A percentile compares a stretch with the other conserved stretches of the same genome.
These are phyloP conservation scores for Serendipita sp. DNA, from an alignment of 768 basidiomycete species.

Conservation along the genomic window DNA sequence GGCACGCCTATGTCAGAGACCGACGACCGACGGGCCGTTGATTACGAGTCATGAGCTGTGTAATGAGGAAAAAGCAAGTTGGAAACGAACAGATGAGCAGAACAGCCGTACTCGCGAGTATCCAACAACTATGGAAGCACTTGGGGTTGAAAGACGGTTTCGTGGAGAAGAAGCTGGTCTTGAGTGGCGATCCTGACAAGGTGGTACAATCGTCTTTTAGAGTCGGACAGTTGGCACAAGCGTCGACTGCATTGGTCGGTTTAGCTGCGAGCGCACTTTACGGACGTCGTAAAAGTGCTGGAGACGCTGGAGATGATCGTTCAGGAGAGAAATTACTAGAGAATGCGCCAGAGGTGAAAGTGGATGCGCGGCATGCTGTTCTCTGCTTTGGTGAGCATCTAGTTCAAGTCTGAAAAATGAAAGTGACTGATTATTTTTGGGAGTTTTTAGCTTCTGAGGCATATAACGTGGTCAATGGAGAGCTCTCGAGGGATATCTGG, in stretches of 20 bases:
- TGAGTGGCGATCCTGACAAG: conserved; percentile 25
- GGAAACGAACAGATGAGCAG: background rate
- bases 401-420: background rate
- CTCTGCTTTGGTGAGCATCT: conserved; percentile 33
- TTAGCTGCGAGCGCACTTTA: conserved; percentile 37
- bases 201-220: conserved; percentile 38
- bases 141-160: conserved; percentile 1
- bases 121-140: conserved; percentile 2
- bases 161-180: conserved; percentile 16
- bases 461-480: conserved; percentile 31
- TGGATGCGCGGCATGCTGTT: conserved; percentile 39
- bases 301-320: conserved; percentile 25
- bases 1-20: no score
- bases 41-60: no score
- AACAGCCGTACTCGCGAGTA: background rate
- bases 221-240: conserved; percentile 37
- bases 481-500: conserved; percentile 21
- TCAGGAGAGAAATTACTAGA: conserved; percentile 28
- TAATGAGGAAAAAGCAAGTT: no score
- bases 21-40: no score
- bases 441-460: conserved; percentile 28
- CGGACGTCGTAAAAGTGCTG: conserved; percentile 26
- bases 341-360: conserved; percentile 21
- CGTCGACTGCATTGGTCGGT: conserved; percentile 33
- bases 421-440: background rate